These are phyloP conservation scores for Adansonia madagascariensis DNA, from an alignment of 441 rosid genomes.

Conservation along the genomic window DNA sequence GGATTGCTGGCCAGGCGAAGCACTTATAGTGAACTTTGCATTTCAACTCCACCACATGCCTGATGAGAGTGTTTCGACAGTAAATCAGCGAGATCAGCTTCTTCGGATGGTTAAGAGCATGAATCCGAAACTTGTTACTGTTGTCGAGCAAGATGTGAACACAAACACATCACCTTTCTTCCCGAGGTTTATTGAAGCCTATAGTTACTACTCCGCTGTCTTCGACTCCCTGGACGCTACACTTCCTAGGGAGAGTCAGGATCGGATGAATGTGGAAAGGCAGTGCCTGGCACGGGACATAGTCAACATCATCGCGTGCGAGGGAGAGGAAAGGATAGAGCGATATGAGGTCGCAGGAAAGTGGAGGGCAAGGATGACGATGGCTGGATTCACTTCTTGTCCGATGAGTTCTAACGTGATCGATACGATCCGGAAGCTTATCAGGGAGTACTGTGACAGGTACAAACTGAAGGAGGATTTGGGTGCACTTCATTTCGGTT, in stretches of 20 bases:
- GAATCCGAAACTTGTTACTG: conserved; percentile 89
- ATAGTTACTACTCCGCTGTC: conserved; percentile 90
- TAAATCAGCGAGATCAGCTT: conserved; percentile 87
- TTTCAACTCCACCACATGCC: conserved; percentile 99
- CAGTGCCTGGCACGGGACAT: conserved; percentile 96
- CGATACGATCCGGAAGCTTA: conserved; percentile 51
- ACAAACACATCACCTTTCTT: conserved; percentile 90
- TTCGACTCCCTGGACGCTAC: conserved; percentile 93
- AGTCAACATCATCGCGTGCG: conserved; percentile 90
- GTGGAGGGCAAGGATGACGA: conserved; percentile 95
- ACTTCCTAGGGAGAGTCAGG: conserved; percentile 92
- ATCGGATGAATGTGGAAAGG: conserved; percentile 89
- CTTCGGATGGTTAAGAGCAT: conserved; percentile 88
- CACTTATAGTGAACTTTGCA: conserved; percentile 84
- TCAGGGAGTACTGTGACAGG: conserved; percentile 68
- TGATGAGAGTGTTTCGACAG: conserved; percentile 94
- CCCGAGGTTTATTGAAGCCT: conserved; percentile 80
- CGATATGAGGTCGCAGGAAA: conserved; percentile 90
- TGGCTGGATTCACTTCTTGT: conserved; percentile 81
- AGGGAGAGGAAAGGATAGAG: conserved; percentile 94
- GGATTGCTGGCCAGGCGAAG: conserved; percentile 65
- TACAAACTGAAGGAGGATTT: conserved; percentile 68
- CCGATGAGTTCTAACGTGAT: conserved; percentile 58
- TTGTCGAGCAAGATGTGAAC: conserved; percentile 94
- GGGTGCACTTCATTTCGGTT: conserved; percentile 81